Base-by-base conservation (phyloP, 1,139 yeast genomes). In the Debaryomycetaceae sp. region DNA sequence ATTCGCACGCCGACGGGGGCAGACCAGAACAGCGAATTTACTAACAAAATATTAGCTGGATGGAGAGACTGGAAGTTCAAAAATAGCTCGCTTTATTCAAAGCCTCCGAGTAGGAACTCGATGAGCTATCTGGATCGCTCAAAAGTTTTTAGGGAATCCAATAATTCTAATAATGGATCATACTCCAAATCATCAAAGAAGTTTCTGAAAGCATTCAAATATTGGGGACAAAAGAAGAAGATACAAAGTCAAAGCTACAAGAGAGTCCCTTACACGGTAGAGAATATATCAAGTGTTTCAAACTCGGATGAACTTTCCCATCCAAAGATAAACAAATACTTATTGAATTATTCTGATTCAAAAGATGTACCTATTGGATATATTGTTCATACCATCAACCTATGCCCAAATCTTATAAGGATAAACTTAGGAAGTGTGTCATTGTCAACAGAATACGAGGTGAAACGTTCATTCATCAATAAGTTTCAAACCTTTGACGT, bases 31-130 rank as follows among this genome's bases (percentile, higher is more conserved):
- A 37, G 29, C 11, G 40, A 39, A 17, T 14, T 34, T 6, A 33
- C 37, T 7, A 13, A 58, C 6, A 57, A 60, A 35, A 62, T 65
- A 4, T 59, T 70, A 39, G 93, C 96, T 0, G 86, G 93, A 11
- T 88, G 96, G 96, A 75, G 96, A 57, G 96, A 88, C 61, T 87
- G 96, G 95, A 84, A 87, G 55, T 83, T 76, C 54, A 75, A 85
- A 49, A 78, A 76, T 39, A 89, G 85, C 59, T 87, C 91, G 1
- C 60, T 86, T 27, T 86, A 85, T 59, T 59, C 74, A 1, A 52
- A 63, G 24, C 68, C 63, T 45, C 56, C 62, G 0, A 57, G 56
- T 41, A 49, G 60, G 1, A 53, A 59, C 4, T 45, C 55, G 1
- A 36, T 49, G 9, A 50, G 47, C 35, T 53, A 68, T 36, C 58